Evolutionary conservation across 179 eudicot species (phyloP).

Genomic region (Vitellaria paradoxa): DNA sequence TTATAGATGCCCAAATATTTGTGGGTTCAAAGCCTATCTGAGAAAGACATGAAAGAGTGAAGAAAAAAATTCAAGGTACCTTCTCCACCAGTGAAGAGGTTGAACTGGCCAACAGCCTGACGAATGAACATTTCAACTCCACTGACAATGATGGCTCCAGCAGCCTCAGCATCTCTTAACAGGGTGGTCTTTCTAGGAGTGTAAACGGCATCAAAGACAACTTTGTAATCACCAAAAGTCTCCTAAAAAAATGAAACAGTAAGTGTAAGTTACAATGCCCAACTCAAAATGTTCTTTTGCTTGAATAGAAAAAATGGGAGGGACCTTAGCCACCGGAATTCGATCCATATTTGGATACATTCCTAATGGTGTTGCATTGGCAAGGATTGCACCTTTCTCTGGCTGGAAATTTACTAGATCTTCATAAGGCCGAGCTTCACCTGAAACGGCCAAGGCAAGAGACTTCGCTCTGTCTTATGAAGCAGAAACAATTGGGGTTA

Average conservation of each 20-base stretch:
- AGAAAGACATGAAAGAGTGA: no score
- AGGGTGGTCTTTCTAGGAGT: constrained; percentile 39
- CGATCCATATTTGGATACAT: constrained; percentile 47
- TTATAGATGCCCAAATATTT: no score
- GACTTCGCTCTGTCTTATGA: constrained; percentile 41
- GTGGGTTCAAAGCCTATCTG: no score
- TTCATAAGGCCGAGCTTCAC: constrained; percentile 38
- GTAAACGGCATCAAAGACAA: constrained; percentile 49
- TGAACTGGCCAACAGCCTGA: constrained; percentile 42
- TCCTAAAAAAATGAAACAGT: constrained; percentile 18
- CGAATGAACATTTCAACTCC: constrained; percentile 52
- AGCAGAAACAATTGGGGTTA: constrained; percentile 11
- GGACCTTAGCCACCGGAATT: constrained; percentile 40
- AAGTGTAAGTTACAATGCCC: not conserved
- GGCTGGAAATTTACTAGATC: constrained; percentile 37
- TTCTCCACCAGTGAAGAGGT: constrained; percentile 39
- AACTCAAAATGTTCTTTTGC: not conserved
- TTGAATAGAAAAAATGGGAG: not conserved
- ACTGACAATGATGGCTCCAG: constrained; percentile 42
- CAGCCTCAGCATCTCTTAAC: constrained; percentile 34
- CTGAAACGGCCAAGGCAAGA: constrained; percentile 44
- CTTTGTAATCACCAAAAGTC: constrained; percentile 28
- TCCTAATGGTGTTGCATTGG: constrained; percentile 53
- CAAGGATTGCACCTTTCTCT: constrained; percentile 51
- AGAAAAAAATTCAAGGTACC: constrained; percentile 18